Base-by-base conservation (phyloP, 768 basidiomycete species). In the Boletus rufocinnamomeus region DNA sequence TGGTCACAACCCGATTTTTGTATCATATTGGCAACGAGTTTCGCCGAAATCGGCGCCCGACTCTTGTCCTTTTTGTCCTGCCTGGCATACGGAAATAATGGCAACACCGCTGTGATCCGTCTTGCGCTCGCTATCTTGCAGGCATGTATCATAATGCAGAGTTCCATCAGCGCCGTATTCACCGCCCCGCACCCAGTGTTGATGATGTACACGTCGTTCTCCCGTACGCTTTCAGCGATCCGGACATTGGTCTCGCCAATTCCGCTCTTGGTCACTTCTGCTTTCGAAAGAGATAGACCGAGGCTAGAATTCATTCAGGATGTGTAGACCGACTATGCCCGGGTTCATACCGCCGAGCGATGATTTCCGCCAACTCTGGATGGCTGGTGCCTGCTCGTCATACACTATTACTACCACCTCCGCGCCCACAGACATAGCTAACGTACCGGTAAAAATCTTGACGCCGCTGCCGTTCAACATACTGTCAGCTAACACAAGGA, bases 11-110 rank as follows among this genome's bases (percentile, higher is more conserved):
- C 87, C 63, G 94, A 83, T 75, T 84, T 90, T 74, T 89, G 92
- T 60, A 98, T 82, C 88, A 99, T 95, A 77, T 98, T 98, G 53
- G 97, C 96, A 27, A 99, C 93, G 28, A 99, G 86, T 78, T 98
- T 99, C 49, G 96, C 96, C 6, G 95, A 95, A 68, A 98, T 98
- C 51, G 96, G 96, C 8, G 95, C 96, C 61, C 96, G 83, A 66
- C 94, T 96, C 79, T 98, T 98, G 82, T 99, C 96, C 76, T 98
- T 99, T 75, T 98, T 98, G 80, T 99, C 97, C 75, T 98, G 97
- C 57, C 97, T 81, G 10, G 97, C 87, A 74, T 99, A 99, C 1
- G 97, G 96, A 76, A 94, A 99, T 37, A 97, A 84, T 43, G 97
- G 97, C 57, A 98, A 84, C 62, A 99, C 95, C n/a, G 96, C 97